Evolutionary conservation across 2,329 filamentous ascomycete genomes (phyloP).

Genomic region (Cladosporium sp.): DNA sequence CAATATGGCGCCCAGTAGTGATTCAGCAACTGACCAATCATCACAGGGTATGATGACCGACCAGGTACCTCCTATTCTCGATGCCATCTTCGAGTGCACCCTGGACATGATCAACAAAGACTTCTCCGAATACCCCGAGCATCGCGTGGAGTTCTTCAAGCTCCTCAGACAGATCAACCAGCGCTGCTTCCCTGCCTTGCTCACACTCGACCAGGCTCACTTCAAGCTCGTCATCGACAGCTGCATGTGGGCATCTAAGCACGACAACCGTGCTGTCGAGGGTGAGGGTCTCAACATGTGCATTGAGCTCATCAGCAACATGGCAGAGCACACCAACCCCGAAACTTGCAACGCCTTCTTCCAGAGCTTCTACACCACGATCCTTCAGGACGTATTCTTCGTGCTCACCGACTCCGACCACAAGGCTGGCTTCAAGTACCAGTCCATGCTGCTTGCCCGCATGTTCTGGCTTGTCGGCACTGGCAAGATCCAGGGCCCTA

Average conservation of each 20-base stretch:
- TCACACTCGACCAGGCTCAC: conserved; percentile 90
- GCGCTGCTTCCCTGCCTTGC: conserved; percentile 89
- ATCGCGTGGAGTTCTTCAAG: conserved; percentile 99
- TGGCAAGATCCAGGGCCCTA: conserved; percentile 86
- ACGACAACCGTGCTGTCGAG: conserved; percentile 97
- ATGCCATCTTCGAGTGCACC: conserved; percentile 97
- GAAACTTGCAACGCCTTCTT: conserved; percentile 92
- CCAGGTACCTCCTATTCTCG: conserved; percentile 95
- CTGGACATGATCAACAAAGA: conserved; percentile 99
- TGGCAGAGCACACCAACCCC: conserved; percentile 77
- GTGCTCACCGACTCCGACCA: conserved; percentile 96
- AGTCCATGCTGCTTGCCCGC: conserved; percentile 86
- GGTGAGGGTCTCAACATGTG: conserved; percentile 97
- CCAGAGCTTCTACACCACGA: conserved; percentile 93
- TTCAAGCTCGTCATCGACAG: conserved; percentile 99
- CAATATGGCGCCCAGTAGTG: conserved; percentile 16
- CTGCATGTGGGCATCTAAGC: conserved; percentile 99
- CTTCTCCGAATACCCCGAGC: conserved; percentile 97
- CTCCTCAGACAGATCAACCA: conserved; percentile 92
- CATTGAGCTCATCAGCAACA: conserved; percentile 93
- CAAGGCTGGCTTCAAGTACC: conserved; percentile 98
- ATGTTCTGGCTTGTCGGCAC: conserved; percentile 94
- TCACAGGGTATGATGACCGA: conserved; percentile 88
- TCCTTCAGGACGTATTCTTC: conserved; percentile 97
- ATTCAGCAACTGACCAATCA: conserved; percentile 27